Percentiles rank a stretch among this genome's conserved stretches.
Conservation (phyloP, 345 rosid species). For the Melastoma malabathricum region DNA sequence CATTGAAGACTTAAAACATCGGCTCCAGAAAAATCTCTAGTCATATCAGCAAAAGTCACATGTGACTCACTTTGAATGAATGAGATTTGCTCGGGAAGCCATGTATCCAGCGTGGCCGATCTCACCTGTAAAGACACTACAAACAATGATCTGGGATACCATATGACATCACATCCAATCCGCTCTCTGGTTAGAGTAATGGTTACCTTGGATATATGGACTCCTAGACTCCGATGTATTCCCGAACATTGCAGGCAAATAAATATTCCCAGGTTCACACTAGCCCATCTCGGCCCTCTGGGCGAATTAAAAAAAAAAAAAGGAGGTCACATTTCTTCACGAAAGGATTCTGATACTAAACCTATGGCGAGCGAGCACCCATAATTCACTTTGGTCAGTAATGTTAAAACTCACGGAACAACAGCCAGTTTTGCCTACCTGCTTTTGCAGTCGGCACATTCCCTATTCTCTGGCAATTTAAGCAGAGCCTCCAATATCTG, state of each 20-base stretch:
- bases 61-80: conserved; percentile 61
- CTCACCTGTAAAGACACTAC: conserved; percentile 45
- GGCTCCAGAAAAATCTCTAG: not conserved
- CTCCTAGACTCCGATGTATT: conserved; percentile 84
- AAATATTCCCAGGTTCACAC: conserved; percentile 92
- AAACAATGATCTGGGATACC: not conserved
- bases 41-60: not conserved
- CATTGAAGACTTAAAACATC: conserved; percentile 6
- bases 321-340: too few relatives aligned
- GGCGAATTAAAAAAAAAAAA: not conserved
- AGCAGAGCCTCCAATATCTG: conserved; percentile 84
- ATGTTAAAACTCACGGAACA: not conserved
- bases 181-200: not conserved
- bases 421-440: conserved; percentile 32
- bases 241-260: conserved; percentile 98
- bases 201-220: conserved; percentile 84
- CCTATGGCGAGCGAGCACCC: too few relatives aligned
- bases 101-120: conserved; percentile 88
- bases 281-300: conserved; percentile 96
- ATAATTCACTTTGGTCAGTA: too few relatives aligned
- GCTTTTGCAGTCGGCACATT: conserved; percentile 96
- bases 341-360: too few relatives aligned
- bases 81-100: conserved; percentile 95
- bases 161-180: not conserved
- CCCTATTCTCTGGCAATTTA: conserved; percentile 73